These are phyloP conservation scores for Paramecium tetraurelia DNA, from an alignment of 73 alveolate species.

Conservation along the genomic window DNA sequence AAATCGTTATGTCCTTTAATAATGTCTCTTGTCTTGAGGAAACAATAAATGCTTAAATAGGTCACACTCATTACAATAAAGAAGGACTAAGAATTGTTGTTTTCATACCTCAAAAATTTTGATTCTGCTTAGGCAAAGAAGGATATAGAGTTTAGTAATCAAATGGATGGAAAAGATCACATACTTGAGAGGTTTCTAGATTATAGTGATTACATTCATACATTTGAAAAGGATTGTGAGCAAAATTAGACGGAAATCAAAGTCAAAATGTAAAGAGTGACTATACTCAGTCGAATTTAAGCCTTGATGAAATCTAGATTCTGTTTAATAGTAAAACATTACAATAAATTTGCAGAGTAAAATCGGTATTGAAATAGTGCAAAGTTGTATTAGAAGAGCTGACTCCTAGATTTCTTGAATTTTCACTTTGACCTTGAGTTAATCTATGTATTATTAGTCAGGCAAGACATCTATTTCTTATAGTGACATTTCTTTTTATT, in stretches of 20 bases:
- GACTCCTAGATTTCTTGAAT: neutral
- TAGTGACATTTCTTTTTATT: neutral
- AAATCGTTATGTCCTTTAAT: conserved; percentile 10
- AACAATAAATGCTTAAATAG: neutral
- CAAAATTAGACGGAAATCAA: neutral
- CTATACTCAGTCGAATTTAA: neutral
- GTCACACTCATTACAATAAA: neutral
- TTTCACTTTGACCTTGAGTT: neutral
- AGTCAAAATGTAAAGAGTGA: neutral
- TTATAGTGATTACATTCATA: neutral
- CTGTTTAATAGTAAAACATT: neutral
- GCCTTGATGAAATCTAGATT: neutral
- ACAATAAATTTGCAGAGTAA: neutral
- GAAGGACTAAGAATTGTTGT: neutral
- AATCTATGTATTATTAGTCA: neutral
- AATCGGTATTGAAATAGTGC: neutral
- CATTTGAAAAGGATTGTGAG: neutral
- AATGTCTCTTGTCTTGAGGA: neutral
- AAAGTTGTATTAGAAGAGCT: neutral
- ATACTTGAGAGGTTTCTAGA: neutral
- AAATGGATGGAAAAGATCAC: neutral
- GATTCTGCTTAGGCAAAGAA: neutral
- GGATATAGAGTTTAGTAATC: neutral
- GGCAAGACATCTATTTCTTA: neutral
- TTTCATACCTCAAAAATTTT: neutral